Conservation (phyloP, 139 green algal species). For the Penium margaritaceum region DNA sequence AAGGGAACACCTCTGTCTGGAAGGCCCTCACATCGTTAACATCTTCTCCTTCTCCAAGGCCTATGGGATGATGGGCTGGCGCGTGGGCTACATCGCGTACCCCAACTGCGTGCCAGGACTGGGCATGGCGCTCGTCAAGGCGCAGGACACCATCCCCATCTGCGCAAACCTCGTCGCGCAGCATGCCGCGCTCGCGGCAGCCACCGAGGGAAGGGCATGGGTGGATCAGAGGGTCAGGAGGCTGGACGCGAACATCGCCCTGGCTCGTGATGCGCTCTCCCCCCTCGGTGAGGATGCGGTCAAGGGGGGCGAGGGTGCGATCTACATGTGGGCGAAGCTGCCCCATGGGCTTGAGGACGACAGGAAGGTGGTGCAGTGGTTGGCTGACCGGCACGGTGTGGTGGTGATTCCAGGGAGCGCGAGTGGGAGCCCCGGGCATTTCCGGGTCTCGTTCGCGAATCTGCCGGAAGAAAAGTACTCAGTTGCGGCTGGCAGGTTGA, state of each 20-base stretch:
- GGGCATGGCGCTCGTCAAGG: conserved; percentile 62
- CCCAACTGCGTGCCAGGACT: conserved; percentile 10
- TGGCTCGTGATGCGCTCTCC: conserved; percentile 56
- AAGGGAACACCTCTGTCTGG: conserved; percentile 55
- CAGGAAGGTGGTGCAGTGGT: conserved; percentile 68
- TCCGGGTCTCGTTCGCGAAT: conserved; percentile 61
- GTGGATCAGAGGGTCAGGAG: conserved; percentile 52
- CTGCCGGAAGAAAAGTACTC: conserved; percentile 56
- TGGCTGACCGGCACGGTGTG: conserved; percentile 74
- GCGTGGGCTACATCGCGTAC: conserved; percentile 65
- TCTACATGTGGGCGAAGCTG: conserved; percentile 82
- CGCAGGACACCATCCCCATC: conserved; percentile 87
- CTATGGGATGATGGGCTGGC: conserved; percentile 55
- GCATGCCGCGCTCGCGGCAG: conserved; percentile 54
- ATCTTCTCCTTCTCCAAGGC: conserved; percentile 82
- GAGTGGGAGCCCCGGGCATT: conserved; percentile 67
- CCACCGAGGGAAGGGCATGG: conserved; percentile 52
- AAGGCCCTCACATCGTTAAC: conserved; percentile 66
- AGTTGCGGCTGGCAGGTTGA: conserved; percentile 62
- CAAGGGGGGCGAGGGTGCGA: conserved; percentile 70
- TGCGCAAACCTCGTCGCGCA: conserved; percentile 72
- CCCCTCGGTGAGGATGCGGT: conserved; percentile 46
- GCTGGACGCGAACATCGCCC: conserved; percentile 51
- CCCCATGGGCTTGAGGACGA: conserved; percentile 60
- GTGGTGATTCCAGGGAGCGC: conserved; percentile 77